phyloP scores from a whole-genome alignment of 768 basidiomycete genomes.

The Trametes sanguinea region DNA sequence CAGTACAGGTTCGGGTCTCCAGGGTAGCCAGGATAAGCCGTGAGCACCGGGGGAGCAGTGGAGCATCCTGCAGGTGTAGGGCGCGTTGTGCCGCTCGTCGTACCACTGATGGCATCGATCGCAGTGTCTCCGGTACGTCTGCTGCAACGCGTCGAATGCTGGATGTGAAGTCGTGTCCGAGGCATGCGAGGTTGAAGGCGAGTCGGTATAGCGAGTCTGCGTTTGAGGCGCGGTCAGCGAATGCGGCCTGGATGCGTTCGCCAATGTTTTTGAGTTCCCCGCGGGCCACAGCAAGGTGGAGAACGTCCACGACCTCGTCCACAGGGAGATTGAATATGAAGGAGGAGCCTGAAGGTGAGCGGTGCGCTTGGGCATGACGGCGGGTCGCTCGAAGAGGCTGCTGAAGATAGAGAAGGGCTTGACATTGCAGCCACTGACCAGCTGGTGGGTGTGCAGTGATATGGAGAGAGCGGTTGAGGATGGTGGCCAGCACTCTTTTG shows the following conservation, averaged over 20 bases:
- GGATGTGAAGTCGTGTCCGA: constrained; percentile 13
- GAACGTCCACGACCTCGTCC: constrained; percentile 3
- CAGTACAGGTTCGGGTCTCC: not conserved
- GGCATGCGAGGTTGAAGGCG: not conserved
- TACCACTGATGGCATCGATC: constrained; percentile 13
- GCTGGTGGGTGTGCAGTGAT: too few relatives aligned
- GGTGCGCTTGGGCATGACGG: not conserved
- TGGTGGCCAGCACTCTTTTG: too few relatives aligned
- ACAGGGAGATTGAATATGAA: too few relatives aligned
- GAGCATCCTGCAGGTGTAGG: constrained; percentile 4
- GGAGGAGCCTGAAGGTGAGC: not conserved
- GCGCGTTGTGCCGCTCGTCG: not conserved
- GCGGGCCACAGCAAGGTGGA: constrained; percentile 17
- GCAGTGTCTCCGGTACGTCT: constrained; percentile 3
- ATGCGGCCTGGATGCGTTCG: constrained; percentile 13
- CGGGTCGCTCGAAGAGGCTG: not conserved
- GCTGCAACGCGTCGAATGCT: not conserved
- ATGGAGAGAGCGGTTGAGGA: too few relatives aligned
- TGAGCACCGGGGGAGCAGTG: not conserved
- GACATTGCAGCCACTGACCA: too few relatives aligned
- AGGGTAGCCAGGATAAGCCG: too few relatives aligned
- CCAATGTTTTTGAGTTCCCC: constrained; percentile 21
- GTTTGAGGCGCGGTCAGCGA: not conserved
- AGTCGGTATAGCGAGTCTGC: not conserved
- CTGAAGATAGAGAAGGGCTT: too few relatives aligned